phyloP scores from a whole-genome alignment of 306 rosid species.

The Cajanus cajan region DNA sequence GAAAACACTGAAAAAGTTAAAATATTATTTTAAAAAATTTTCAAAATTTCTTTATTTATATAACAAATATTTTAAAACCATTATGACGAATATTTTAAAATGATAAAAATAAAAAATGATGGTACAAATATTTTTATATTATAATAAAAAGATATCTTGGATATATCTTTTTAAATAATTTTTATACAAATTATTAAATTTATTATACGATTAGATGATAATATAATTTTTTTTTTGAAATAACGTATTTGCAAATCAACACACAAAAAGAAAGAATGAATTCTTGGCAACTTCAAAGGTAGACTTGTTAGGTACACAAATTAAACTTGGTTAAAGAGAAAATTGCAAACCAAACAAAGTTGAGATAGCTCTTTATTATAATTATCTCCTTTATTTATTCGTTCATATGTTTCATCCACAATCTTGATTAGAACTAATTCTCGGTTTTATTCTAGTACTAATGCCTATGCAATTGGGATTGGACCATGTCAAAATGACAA shows the following conservation, averaged over 20 bases:
- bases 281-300: neutral
- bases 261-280: neutral
- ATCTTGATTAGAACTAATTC: slow-evolving; percentile 8
- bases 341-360: neutral
- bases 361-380: neutral
- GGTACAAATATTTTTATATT: no score
- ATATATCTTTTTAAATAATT: no score
- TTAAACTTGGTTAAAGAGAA: neutral
- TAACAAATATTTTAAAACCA: no score
- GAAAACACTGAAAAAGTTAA: neutral
- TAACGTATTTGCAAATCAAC: neutral
- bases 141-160: no score
- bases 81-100: no score
- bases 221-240: no score
- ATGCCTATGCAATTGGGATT: neutral
- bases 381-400: neutral
- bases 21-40: neutral
- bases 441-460: neutral
- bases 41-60: no score
- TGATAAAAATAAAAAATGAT: no score
- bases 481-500: neutral
- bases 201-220: no score
- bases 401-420: neutral
- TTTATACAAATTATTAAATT: no score
- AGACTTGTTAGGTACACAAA: neutral